These are phyloP conservation scores for Ceriops tagal DNA, from an alignment of 345 rosid genomes.

Conservation along the genomic window DNA sequence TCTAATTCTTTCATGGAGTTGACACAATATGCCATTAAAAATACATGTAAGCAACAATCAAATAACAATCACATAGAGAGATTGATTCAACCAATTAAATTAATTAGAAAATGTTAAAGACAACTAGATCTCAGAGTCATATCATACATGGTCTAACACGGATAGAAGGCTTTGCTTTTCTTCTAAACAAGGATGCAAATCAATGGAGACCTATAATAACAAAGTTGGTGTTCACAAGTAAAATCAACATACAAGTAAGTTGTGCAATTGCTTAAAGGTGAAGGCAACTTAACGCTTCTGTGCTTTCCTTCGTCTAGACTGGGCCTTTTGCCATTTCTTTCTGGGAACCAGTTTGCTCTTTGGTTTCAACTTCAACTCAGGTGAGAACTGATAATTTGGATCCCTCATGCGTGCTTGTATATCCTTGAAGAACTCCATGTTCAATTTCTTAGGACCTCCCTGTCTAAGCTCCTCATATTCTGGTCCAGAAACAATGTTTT, in stretches of 20 bases:
- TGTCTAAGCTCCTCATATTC: conserved; percentile 91
- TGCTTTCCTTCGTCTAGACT: conserved; percentile 83
- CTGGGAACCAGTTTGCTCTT: conserved; percentile 81
- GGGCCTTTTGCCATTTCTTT: conserved; percentile 87
- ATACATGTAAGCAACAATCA: no score
- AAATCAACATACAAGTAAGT: background rate
- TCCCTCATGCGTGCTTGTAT: conserved; percentile 94
- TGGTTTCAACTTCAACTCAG: conserved; percentile 84
- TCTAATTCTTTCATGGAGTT: no score
- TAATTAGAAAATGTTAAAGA: no score
- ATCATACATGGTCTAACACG: background rate
- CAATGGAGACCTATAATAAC: background rate
- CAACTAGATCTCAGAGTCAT: background rate
- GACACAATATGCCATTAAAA: no score
- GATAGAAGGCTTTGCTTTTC: background rate
- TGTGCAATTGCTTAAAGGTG: background rate
- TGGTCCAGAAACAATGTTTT: conserved; percentile 81
- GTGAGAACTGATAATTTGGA: conserved; percentile 80
- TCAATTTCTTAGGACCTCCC: conserved; percentile 88
- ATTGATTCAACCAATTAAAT: no score
- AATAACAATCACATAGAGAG: no score
- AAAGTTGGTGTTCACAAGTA: background rate
- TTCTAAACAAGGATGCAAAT: background rate
- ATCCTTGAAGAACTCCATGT: conserved; percentile 91
- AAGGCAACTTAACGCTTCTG: conserved; percentile 47